These are phyloP conservation scores for Xerophyta viscosa DNA, from an alignment of 106 monocot species.

Conservation along the genomic window DNA sequence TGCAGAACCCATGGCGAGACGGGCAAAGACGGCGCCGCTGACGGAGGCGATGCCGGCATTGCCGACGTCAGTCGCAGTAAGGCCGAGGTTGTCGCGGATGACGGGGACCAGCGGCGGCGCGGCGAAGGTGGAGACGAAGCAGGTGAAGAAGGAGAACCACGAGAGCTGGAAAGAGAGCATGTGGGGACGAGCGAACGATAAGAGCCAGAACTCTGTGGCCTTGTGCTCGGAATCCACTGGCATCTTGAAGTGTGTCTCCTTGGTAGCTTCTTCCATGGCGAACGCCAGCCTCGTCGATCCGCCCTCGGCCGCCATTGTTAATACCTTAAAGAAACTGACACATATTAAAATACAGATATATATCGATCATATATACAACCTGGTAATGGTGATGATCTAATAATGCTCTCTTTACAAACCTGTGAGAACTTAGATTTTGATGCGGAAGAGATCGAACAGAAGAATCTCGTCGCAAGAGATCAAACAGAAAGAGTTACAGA, in stretches of 20 bases:
- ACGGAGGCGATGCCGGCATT: slow-evolving; percentile 90
- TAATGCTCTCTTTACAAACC: too few species aligned
- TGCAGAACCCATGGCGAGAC: slow-evolving; percentile 85
- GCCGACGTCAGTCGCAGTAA: slow-evolving; percentile 79
- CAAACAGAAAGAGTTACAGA: too few species aligned
- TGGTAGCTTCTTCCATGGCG: background rate
- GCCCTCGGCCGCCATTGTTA: too few species aligned
- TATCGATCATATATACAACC: too few species aligned
- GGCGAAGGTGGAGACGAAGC: slow-evolving; percentile 91
- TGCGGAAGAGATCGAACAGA: too few species aligned
- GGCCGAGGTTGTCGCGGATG: slow-evolving; percentile 88
- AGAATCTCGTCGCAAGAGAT: too few species aligned
- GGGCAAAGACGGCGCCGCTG: slow-evolving; percentile 83
- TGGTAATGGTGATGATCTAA: too few species aligned
- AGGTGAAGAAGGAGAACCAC: slow-evolving; percentile 98
- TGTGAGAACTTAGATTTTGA: too few species aligned
- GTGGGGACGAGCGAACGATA: slow-evolving; percentile 70
- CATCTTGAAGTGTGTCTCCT: slow-evolving; percentile 18
- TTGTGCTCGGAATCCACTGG: slow-evolving; percentile 69
- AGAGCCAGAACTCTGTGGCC: slow-evolving; percentile 57
- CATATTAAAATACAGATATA: too few species aligned
- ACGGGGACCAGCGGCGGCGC: slow-evolving; percentile 83
- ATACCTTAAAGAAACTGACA: too few species aligned
- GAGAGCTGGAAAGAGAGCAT: slow-evolving; percentile 89
- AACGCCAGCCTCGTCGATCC: background rate